These are phyloP conservation scores for Talaromyces liani DNA, from an alignment of 495 filamentous ascomycete genomes.

Conservation along the genomic window DNA sequence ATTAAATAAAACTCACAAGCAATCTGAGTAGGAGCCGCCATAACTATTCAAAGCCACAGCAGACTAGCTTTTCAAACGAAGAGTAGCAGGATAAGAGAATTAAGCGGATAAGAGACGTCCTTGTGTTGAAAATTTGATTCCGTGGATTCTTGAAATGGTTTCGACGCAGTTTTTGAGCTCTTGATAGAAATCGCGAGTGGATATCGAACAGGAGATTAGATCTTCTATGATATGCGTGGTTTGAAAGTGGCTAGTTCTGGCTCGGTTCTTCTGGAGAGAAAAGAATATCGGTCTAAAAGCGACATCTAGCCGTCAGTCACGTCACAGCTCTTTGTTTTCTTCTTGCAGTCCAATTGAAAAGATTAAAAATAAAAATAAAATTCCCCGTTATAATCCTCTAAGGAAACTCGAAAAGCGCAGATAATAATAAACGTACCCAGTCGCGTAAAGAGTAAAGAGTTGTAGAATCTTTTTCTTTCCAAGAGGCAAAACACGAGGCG, in stretches of 20 bases:
- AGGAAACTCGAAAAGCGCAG: neutral
- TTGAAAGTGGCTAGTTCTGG: neutral
- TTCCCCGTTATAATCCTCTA: neutral
- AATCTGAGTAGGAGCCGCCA: conserved; percentile 86
- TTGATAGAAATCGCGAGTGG: neutral
- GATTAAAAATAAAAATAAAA: neutral
- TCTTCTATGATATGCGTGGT: neutral
- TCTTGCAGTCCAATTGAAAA: neutral
- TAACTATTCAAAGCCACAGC: conserved; percentile 31
- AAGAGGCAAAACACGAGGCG: neutral
- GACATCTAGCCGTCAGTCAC: neutral
- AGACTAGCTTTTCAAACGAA: neutral
- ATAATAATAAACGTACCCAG: neutral
- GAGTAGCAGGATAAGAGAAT: neutral
- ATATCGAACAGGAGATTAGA: neutral
- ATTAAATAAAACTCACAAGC: conserved; percentile 51
- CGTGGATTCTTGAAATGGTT: neutral
- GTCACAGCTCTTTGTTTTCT: neutral
- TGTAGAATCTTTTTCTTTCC: neutral
- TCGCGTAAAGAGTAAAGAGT: neutral
- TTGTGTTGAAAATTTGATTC: conserved; percentile 3
- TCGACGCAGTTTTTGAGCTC: neutral
- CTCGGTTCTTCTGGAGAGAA: neutral
- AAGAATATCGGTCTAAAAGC: neutral
- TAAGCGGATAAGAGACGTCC: neutral